Evolutionary conservation across 305 asterid species (phyloP).

Genomic region (Caryopteris hybrid): DNA sequence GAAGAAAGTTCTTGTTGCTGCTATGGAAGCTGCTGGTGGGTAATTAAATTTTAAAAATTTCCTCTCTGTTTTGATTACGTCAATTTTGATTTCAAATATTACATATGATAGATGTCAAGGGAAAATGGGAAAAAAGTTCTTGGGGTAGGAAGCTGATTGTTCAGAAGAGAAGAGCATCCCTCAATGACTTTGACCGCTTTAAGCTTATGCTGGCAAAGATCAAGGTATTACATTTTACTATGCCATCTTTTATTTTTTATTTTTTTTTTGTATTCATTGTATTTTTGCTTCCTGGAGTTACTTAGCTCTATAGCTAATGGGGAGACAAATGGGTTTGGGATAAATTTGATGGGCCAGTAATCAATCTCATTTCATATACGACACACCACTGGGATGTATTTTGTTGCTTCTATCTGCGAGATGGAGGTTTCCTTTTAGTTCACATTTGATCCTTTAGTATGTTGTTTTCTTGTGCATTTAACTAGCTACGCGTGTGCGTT

Average conservation of each 20-base stretch:
- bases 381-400: no score
- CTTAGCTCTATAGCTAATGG: no score
- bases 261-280: neutral
- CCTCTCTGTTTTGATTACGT: neutral
- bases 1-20: slow-evolving; percentile 77
- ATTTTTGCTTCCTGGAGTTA: no score
- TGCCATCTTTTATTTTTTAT: no score
- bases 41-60: neutral
- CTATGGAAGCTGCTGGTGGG: slow-evolving; percentile 92
- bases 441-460: neutral
- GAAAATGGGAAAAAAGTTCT: slow-evolving; percentile 85
- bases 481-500: no score
- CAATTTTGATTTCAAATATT: neutral
- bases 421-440: no score
- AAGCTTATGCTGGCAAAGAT: slow-evolving; percentile 90
- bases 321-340: no score
- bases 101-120: slow-evolving; percentile 63
- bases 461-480: no score
- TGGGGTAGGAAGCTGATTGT: slow-evolving; percentile 96
- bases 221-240: slow-evolving; percentile 40
- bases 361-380: no score
- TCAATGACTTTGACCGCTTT: slow-evolving; percentile 85
- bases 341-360: no score
- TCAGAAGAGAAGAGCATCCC: slow-evolving; percentile 80
- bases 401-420: no score